Evolutionary conservation across 306 rosid genomes (phyloP).

Genomic region (Rosa rugosa): DNA sequence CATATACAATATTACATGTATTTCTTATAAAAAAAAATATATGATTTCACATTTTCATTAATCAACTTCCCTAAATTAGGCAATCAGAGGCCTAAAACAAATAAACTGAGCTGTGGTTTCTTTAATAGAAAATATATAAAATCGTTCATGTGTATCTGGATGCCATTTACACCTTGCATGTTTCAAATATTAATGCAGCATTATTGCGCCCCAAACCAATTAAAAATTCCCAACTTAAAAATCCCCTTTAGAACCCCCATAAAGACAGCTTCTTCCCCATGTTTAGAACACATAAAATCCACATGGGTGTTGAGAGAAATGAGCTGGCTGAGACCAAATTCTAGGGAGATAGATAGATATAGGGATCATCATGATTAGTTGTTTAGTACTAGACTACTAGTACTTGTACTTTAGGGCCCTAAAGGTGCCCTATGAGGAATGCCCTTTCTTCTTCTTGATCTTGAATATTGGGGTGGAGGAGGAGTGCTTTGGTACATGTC

Average conservation of each 20-base stretch:
- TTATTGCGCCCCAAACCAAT: conserved; percentile 36
- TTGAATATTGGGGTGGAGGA: conserved; percentile 28
- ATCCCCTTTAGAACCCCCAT: conserved; percentile 24
- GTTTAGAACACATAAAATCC: conserved; percentile 37
- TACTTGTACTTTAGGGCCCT: conserved; percentile 31
- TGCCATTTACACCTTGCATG: conserved; percentile 49
- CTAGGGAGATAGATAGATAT: not conserved
- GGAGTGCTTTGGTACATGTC: conserved; percentile 40
- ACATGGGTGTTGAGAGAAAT: conserved; percentile 39
- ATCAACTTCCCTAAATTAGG: conserved; percentile 2
- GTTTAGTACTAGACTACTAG: not conserved
- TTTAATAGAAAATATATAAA: conserved; percentile 17
- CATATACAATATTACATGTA: not conserved
- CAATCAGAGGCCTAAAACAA: not conserved
- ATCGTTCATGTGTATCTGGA: conserved; percentile 36
- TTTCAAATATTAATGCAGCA: conserved; percentile 40
- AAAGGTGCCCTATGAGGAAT: conserved; percentile 72
- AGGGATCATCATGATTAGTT: not conserved
- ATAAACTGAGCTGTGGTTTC: conserved; percentile 22
- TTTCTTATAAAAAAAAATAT: not conserved
- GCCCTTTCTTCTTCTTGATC: conserved; percentile 74
- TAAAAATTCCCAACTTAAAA: conserved; percentile 23
- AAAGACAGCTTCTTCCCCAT: conserved; percentile 43
- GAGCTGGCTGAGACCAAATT: conserved; percentile 45
- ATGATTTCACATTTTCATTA: not conserved